Conservation (phyloP, 2,329 filamentous ascomycete species). For the Diplodia intermedia region DNA sequence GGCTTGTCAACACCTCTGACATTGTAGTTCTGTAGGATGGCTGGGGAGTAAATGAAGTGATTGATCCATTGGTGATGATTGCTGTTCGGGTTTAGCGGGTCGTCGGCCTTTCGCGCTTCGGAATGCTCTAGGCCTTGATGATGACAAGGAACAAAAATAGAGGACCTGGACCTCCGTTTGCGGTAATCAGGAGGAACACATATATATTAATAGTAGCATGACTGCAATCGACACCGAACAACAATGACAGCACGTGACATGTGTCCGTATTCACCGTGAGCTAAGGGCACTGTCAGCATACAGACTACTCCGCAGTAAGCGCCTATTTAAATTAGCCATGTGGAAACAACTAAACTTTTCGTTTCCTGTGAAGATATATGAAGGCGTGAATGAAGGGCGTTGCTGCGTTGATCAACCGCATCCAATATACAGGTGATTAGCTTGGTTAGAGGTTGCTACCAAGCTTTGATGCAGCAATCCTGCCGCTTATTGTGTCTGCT, state of each 20-base stretch:
- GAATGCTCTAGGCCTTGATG: background rate
- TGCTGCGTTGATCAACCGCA: too few species aligned
- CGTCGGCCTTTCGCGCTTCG: slow-evolving; percentile 10
- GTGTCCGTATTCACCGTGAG: too few species aligned
- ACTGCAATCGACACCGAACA: too few species aligned
- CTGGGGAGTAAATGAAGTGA: background rate
- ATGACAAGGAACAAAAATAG: background rate
- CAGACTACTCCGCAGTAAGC: too few species aligned
- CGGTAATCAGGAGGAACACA: too few species aligned
- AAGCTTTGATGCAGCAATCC: background rate
- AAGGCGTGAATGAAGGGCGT: too few species aligned
- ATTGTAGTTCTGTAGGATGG: background rate
- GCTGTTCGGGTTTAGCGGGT: background rate
- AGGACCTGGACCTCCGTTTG: background rate
- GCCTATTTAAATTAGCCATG: too few species aligned
- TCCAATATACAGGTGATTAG: too few species aligned
- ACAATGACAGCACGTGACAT: too few species aligned
- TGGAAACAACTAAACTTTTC: too few species aligned
- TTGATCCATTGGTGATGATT: background rate
- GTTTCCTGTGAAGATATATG: too few species aligned
- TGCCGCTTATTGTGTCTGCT: background rate
- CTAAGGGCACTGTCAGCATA: too few species aligned
- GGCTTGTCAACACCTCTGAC: background rate
- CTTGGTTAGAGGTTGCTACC: background rate
- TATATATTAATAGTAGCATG: background rate